These are phyloP conservation scores for Pestalotiopsis sp. DNA, from an alignment of 2,329 filamentous ascomycete species.

Conservation along the genomic window DNA sequence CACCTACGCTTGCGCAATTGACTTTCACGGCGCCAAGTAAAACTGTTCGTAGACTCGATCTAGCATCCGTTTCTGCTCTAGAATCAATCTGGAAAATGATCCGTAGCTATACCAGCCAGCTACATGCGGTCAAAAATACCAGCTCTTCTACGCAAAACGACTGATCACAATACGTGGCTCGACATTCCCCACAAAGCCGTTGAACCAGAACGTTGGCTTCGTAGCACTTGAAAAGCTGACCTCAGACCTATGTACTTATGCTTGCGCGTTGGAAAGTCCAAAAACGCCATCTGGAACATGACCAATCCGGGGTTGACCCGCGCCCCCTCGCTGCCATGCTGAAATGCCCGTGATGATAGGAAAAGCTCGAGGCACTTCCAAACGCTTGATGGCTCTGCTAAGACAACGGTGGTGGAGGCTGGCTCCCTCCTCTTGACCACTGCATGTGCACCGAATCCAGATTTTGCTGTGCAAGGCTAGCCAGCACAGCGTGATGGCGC, in stretches of 20 bases:
- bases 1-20: no score
- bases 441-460: background rate
- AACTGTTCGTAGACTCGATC: background rate
- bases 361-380: background rate
- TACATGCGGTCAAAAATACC: background rate
- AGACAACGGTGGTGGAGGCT: background rate
- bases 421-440: background rate
- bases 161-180: no score
- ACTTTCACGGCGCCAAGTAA: background rate
- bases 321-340: background rate
- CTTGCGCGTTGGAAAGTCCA: background rate
- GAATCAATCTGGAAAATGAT: background rate
- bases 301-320: background rate
- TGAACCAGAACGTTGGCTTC: background rate
- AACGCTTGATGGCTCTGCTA: background rate
- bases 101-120: background rate
- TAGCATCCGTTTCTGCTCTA: background rate
- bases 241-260: background rate
- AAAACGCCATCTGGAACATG: background rate
- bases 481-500: no score
- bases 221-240: background rate
- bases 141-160: background rate
- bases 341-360: background rate
- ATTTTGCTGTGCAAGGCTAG: background rate
- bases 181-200: background rate